These are phyloP conservation scores for Tolypocladium guangdongense DNA, from an alignment of 2,329 filamentous ascomycete species.

Conservation along the genomic window DNA sequence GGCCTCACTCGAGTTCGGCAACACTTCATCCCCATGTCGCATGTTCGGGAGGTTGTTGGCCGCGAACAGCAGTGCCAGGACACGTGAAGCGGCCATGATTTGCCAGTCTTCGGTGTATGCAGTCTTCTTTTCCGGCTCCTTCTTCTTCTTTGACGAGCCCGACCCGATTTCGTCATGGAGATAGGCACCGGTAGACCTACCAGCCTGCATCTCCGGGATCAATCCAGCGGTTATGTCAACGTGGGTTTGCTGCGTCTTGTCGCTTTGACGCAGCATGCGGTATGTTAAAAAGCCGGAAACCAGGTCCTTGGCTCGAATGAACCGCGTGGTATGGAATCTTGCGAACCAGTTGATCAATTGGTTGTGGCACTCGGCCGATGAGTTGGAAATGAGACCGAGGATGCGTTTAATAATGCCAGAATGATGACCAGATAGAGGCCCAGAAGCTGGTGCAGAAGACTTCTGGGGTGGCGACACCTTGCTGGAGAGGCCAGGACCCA, in stretches of 20 bases:
- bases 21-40: slow-evolving; percentile 20
- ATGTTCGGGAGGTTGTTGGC: slow-evolving; percentile 54
- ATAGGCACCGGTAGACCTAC: slow-evolving; percentile 51
- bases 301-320: slow-evolving; percentile 66
- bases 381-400: slow-evolving; percentile 67
- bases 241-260: slow-evolving; percentile 49
- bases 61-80: slow-evolving; percentile 71
- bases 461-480: slow-evolving; percentile 9
- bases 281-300: slow-evolving; percentile 72
- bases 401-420: slow-evolving; percentile 79
- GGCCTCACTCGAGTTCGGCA: slow-evolving; percentile 12
- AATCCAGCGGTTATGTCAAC: slow-evolving; percentile 55
- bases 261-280: slow-evolving; percentile 59
- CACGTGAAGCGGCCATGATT: slow-evolving; percentile 65
- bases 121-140: slow-evolving; percentile 43
- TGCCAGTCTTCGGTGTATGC: slow-evolving; percentile 83
- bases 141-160: slow-evolving; percentile 39
- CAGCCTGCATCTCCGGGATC: slow-evolving; percentile 60
- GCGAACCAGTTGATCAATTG: slow-evolving; percentile 71
- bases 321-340: slow-evolving; percentile 54
- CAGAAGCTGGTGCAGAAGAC: slow-evolving; percentile 19
- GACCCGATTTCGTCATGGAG: slow-evolving; percentile 66
- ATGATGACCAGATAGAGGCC: slow-evolving; percentile 52
- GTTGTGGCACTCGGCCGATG: slow-evolving; percentile 64
- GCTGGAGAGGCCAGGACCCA: neutral